Percentiles rank a stretch among this genome's conserved stretches.
Conservation (phyloP, 2,329 filamentous ascomycete genomes). For the Moelleriella libera region DNA sequence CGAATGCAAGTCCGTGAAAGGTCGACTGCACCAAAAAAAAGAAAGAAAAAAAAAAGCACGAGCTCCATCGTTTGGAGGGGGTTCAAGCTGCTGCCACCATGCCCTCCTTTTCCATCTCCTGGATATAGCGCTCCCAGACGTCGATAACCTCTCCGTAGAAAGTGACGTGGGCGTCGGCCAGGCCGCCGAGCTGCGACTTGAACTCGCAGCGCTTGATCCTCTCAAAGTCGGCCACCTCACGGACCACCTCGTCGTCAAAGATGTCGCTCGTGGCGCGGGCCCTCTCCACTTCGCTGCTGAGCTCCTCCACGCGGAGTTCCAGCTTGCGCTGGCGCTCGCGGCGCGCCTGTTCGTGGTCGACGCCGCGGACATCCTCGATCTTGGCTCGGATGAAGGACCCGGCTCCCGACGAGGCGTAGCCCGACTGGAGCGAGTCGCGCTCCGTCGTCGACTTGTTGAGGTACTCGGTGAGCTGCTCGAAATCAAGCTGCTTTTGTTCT, state of each 20-base stretch:
- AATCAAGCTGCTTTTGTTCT: slow-evolving; percentile 96
- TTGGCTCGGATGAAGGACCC: slow-evolving; percentile 87
- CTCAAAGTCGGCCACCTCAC: slow-evolving; percentile 88
- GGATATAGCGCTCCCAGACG: slow-evolving; percentile 82
- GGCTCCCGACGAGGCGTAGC: slow-evolving; percentile 38
- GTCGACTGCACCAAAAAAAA: no score
- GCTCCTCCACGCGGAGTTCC: slow-evolving; percentile 81
- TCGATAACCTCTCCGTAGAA: slow-evolving; percentile 73
- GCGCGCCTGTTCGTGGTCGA: slow-evolving; percentile 86
- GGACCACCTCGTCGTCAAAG: slow-evolving; percentile 92
- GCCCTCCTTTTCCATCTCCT: slow-evolving; percentile 66
- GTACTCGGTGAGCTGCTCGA: slow-evolving; percentile 90
- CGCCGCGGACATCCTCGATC: slow-evolving; percentile 89
- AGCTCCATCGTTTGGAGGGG: no score
- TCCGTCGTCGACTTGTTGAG: slow-evolving; percentile 82
- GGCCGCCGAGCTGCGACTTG: slow-evolving; percentile 65
- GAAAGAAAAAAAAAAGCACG: no score
- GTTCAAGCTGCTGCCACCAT: slow-evolving; percentile 5
- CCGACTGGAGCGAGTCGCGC: slow-evolving; percentile 61
- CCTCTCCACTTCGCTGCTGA: slow-evolving; percentile 78
- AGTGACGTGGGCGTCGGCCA: slow-evolving; percentile 73
- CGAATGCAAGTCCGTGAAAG: no score
- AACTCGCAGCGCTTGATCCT: slow-evolving; percentile 92
- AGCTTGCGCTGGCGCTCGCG: slow-evolving; percentile 79
- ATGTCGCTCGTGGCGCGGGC: slow-evolving; percentile 78